A percentile compares a stretch with the other conserved stretches of the same genome.
Conservation (phyloP, 768 basidiomycete species). For the Macrocybe gigantea region DNA sequence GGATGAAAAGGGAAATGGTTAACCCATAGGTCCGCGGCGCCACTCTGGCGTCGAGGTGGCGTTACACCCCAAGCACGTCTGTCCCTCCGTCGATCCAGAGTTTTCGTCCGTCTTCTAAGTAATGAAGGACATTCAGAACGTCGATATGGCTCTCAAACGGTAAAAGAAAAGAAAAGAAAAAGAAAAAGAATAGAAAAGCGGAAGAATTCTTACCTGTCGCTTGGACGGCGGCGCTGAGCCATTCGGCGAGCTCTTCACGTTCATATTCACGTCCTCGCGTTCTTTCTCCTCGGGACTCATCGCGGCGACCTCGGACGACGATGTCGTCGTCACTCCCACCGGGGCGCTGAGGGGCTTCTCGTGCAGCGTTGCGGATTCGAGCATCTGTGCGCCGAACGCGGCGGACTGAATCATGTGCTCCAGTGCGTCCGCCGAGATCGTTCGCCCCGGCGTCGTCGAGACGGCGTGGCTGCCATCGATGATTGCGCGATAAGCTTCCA, state of each 20-base stretch:
- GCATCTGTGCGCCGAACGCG: slow-evolving; percentile 33
- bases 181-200: background rate
- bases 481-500: slow-evolving; percentile 8
- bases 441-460: background rate
- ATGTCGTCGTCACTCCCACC: slow-evolving; percentile 3
- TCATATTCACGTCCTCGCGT: background rate
- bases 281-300: slow-evolving; percentile 4
- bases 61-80: slow-evolving; percentile 75
- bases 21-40: slow-evolving; percentile 79
- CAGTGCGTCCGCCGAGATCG: slow-evolving; percentile 23
- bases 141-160: background rate
- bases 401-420: slow-evolving; percentile 40
- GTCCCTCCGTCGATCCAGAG: slow-evolving; percentile 36
- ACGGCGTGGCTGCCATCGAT: background rate
- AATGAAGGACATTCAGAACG: background rate
- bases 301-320: slow-evolving; percentile 8
- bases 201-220: slow-evolving; percentile 5
- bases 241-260: background rate
- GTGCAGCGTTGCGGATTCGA: slow-evolving; percentile 31
- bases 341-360: slow-evolving; percentile 3
- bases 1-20: slow-evolving; percentile 14
- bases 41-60: slow-evolving; percentile 87
- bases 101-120: slow-evolving; percentile 5
- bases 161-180: background rate
- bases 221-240: background rate